Evolutionary conservation across 164 flowering plant species (phyloP).

Genomic region (Chimonanthus salicifolius): DNA sequence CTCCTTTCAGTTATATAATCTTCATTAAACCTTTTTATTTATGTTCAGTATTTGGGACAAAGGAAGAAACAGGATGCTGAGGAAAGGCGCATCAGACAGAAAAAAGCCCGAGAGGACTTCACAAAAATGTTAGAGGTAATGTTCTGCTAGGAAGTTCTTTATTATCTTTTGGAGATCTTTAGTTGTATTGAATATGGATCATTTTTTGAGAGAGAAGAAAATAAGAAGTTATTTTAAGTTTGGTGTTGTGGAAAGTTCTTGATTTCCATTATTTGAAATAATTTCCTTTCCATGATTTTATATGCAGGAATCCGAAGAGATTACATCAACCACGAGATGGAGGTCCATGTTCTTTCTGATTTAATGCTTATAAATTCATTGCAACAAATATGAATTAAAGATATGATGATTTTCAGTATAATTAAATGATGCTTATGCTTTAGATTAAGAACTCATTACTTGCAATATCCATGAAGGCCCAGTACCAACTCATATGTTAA

Average conservation of each 20-base stretch:
- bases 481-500: not conserved
- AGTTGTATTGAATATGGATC: not conserved
- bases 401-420: no score
- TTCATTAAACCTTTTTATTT: no score
- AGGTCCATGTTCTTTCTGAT: slow-evolving; percentile 38
- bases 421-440: not conserved
- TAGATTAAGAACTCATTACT: no score
- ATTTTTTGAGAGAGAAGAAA: no score
- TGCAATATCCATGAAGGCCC: no score
- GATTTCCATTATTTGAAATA: not conserved
- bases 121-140: slow-evolving; percentile 81
- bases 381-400: not conserved
- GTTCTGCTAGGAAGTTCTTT: not conserved
- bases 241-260: not conserved
- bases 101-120: slow-evolving; percentile 86
- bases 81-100: slow-evolving; percentile 76
- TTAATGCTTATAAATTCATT: not conserved
- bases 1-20: no score
- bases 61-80: slow-evolving; percentile 85
- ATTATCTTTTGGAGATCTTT: not conserved
- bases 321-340: slow-evolving; percentile 80
- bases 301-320: slow-evolving; percentile 74
- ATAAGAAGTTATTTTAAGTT: no score
- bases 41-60: slow-evolving; percentile 69
- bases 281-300: slow-evolving; percentile 4